These are phyloP conservation scores for Boletus sp. DNA, from an alignment of 768 basidiomycete species.

Conservation along the genomic window DNA sequence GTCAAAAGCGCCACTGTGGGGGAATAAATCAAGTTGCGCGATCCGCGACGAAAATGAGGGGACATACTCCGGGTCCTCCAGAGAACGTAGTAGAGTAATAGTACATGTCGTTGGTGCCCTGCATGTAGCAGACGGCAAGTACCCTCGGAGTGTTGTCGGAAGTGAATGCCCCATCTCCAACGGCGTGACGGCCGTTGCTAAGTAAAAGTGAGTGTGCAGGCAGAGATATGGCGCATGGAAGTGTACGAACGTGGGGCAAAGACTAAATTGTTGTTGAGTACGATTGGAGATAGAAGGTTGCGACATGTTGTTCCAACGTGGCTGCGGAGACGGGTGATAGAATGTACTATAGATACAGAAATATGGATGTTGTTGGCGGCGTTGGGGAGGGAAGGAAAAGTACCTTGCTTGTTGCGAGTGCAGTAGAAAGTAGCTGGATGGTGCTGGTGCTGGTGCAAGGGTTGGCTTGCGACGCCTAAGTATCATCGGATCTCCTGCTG, in stretches of 20 bases:
- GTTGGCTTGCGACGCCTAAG: not conserved
- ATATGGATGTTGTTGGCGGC: not conserved
- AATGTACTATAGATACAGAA: not conserved
- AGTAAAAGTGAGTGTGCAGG: constrained; percentile 12
- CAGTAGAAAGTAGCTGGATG: not conserved
- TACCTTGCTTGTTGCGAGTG: constrained; percentile 7
- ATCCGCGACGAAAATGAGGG: not conserved
- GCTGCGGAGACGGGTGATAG: constrained; percentile 25
- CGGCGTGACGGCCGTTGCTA: constrained; percentile 94
- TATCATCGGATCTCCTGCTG: not conserved
- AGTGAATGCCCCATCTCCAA: constrained; percentile 93
- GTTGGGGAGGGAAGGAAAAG: not conserved
- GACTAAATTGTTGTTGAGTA: constrained; percentile 81
- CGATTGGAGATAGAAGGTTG: constrained; percentile 67
- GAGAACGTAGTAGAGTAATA: constrained; percentile 93
- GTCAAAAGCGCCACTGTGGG: constrained; percentile 91
- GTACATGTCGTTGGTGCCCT: constrained; percentile 79
- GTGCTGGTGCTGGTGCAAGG: constrained; percentile 17
- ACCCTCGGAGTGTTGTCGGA: constrained; percentile 76
- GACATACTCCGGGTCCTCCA: constrained; percentile 83
- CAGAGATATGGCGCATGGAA: not conserved
- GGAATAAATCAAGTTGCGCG: constrained; percentile 3
- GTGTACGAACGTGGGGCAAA: constrained; percentile 80
- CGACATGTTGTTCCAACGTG: constrained; percentile 90
- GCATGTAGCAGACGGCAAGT: constrained; percentile 81